phyloP scores from a whole-genome alignment of 176 grass and related monocot genomes.

The Oryza australiensis region DNA sequence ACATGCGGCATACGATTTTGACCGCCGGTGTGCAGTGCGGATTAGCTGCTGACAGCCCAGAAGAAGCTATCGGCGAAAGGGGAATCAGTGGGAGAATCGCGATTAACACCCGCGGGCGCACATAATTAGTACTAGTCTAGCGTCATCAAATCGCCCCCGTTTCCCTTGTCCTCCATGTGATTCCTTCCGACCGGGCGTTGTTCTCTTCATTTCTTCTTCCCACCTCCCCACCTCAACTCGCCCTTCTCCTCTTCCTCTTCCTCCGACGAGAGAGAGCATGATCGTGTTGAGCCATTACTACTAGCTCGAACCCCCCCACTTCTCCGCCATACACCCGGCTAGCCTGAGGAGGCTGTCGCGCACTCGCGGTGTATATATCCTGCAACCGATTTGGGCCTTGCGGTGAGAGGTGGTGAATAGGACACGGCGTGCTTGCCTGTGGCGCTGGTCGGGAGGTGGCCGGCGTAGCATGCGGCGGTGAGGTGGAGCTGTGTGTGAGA shows the following conservation, averaged over 20 bases:
- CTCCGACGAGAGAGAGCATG: conserved; percentile 9
- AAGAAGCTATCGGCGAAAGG: not conserved
- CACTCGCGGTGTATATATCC: conserved; percentile 12
- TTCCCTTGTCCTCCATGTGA: conserved; percentile 56
- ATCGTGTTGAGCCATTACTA: conserved; percentile 40
- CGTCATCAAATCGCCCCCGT: conserved; percentile 37
- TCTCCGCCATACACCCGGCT: not conserved
- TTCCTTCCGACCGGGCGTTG: conserved; percentile 3
- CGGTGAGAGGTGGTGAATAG: not conserved
- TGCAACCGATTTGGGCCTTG: not conserved
- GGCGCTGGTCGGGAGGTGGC: not conserved
- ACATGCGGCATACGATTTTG: not conserved
- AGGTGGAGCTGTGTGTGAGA: not conserved
- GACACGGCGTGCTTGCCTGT: not conserved
- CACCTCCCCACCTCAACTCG: not conserved
- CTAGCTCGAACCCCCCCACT: not conserved
- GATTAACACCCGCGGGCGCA: conserved; percentile 2
- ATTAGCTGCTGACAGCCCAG: conserved; percentile 12
- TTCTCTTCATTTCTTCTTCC: conserved; percentile 41
- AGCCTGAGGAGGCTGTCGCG: not conserved
- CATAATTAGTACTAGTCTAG: conserved; percentile 27
- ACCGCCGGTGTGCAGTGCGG: not conserved
- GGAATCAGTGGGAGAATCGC: not conserved
- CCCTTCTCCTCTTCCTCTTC: not conserved
- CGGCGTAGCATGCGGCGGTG: conserved; percentile 38